A percentile compares a stretch with the other conserved stretches of the same genome.
Evolutionary conservation across 371 early-diverging fungal genomes (phyloP).

Genomic region (Lichtheimia ornata): DNA sequence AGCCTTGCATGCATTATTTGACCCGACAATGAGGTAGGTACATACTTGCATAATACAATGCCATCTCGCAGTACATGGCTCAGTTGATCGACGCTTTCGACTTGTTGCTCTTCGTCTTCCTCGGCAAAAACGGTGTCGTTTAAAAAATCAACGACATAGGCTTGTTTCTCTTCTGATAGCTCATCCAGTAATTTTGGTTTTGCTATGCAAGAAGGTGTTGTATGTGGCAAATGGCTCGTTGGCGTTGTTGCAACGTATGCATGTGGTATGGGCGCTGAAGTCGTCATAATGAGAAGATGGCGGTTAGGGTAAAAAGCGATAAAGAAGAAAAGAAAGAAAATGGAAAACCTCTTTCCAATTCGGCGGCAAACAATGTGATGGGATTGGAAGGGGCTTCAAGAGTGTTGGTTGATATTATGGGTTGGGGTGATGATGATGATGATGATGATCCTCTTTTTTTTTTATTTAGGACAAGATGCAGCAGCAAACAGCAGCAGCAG

Average conservation of each 20-base stretch:
- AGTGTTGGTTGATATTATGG: too few relatives aligned
- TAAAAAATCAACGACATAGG: conserved; percentile 22
- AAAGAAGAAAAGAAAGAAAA: background rate
- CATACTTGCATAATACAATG: conserved; percentile 78
- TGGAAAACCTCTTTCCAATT: too few relatives aligned
- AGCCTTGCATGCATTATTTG: background rate
- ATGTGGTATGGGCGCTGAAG: conserved; percentile 1
- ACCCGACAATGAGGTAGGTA: background rate
- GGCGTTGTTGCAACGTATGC: conserved; percentile 6
- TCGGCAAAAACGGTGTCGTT: conserved; percentile 17
- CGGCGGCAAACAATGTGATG: too few relatives aligned
- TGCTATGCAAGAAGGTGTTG: background rate
- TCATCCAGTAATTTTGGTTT: conserved; percentile 9
- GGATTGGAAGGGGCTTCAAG: too few relatives aligned
- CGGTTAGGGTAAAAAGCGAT: background rate
- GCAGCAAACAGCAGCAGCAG: too few relatives aligned
- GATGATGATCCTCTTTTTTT: too few relatives aligned
- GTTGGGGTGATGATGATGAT: too few relatives aligned
- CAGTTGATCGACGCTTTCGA: conserved; percentile 33
- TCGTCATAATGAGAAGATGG: conserved; percentile 1
- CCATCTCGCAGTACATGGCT: conserved; percentile 73
- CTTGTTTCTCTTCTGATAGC: conserved; percentile 18
- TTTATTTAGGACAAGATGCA: too few relatives aligned
- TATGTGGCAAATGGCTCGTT: background rate
- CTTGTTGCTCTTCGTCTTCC: background rate